phyloP scores from a whole-genome alignment of 2,329 filamentous ascomycete genomes.

The Alternaria sp. region DNA sequence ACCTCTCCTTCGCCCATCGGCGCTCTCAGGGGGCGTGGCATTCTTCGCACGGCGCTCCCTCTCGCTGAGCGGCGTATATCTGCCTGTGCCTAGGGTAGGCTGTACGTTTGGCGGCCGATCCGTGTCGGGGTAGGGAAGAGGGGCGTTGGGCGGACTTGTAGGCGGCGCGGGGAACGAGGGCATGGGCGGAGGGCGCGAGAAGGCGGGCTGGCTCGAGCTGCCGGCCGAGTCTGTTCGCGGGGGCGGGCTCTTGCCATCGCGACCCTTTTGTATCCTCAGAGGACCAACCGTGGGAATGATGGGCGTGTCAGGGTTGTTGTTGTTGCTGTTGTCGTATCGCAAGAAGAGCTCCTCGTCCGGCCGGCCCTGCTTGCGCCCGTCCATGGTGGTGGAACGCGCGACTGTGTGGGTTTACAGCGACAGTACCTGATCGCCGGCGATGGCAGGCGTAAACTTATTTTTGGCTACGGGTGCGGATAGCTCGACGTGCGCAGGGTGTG shows the following conservation, averaged over 20 bases:
- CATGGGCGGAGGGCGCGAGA: conserved; percentile 57
- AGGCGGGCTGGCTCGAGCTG: conserved; percentile 59
- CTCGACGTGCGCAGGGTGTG: conserved; percentile 18
- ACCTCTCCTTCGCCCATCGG: conserved; percentile 42
- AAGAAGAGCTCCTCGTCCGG: conserved; percentile 87
- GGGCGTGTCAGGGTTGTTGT: conserved; percentile 69
- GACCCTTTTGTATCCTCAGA: conserved; percentile 79
- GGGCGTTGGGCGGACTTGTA: conserved; percentile 58
- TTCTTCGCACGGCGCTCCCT: conserved; percentile 45
- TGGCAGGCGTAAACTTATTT: conserved; percentile 35
- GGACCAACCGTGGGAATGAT: conserved; percentile 87
- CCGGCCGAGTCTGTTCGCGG: conserved; percentile 69
- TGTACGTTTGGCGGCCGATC: conserved; percentile 44
- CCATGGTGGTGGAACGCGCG: conserved; percentile 41
- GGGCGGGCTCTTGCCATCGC: conserved; percentile 63
- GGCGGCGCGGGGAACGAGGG: conserved; percentile 69
- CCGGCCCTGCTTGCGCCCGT: conserved; percentile 66
- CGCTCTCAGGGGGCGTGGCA: conserved; percentile 44
- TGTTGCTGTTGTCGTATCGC: conserved; percentile 53
- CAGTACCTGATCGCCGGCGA: conserved; percentile 32
- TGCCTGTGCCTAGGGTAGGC: conserved; percentile 29
- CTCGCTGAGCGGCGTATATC: conserved; percentile 50
- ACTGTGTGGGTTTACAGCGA: conserved; percentile 12
- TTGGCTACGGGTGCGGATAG: conserved; percentile 34
- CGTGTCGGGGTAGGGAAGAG: conserved; percentile 57